These are phyloP conservation scores for Calonectria pteridis DNA, from an alignment of 2,329 filamentous ascomycete genomes.

Conservation along the genomic window DNA sequence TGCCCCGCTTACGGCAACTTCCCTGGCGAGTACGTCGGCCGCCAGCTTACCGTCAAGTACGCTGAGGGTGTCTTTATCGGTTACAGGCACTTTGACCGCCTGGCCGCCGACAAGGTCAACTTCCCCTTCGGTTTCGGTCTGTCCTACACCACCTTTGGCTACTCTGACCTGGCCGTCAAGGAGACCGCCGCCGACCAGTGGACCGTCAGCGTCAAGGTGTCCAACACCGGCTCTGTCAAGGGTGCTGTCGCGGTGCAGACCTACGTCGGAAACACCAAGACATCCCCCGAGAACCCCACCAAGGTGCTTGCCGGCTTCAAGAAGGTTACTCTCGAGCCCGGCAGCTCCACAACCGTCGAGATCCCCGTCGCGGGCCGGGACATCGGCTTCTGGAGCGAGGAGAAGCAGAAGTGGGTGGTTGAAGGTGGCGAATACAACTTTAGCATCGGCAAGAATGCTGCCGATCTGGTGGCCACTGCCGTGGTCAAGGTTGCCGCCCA, in stretches of 20 bases:
- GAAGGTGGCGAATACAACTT: conserved; percentile 3
- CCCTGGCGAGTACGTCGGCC: conserved; percentile 54
- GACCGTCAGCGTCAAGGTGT: conserved; percentile 60
- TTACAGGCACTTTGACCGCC: conserved; percentile 75
- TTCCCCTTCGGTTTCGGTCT: conserved; percentile 30
- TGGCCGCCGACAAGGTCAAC: conserved; percentile 23
- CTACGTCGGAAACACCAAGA: conserved; percentile 52
- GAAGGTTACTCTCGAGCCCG: conserved; percentile 36
- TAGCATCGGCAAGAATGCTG: conserved; percentile 2
- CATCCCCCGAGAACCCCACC: conserved; percentile 30
- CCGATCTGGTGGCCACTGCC: neutral
- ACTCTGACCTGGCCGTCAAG: conserved; percentile 45
- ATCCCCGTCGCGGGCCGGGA: neutral
- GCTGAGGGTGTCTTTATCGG: conserved; percentile 77
- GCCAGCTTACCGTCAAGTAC: conserved; percentile 69
- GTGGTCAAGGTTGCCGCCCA: neutral
- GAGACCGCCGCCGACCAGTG: conserved; percentile 3
- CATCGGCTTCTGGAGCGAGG: neutral
- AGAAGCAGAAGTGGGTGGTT: conserved; percentile 6
- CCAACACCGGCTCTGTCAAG: conserved; percentile 65
- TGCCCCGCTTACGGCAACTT: conserved; percentile 75
- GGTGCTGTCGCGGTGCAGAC: conserved; percentile 69
- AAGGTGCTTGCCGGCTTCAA: conserved; percentile 44
- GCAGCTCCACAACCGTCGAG: neutral
- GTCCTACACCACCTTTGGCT: conserved; percentile 30